Evolutionary conservation across 2,329 filamentous ascomycete genomes (phyloP).

Genomic region (Aspergillus piperis): DNA sequence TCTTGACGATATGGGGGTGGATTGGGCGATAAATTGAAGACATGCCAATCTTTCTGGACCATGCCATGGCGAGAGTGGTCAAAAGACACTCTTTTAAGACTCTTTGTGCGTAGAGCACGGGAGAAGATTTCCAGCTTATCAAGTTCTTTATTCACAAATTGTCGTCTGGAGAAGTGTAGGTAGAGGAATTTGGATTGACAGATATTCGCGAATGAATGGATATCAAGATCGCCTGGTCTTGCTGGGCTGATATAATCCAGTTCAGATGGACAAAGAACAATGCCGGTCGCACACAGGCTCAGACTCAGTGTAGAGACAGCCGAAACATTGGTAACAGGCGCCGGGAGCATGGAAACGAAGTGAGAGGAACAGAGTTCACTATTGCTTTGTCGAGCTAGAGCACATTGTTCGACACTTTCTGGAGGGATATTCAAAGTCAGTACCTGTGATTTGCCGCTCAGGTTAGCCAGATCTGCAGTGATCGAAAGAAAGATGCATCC

Average conservation of each 20-base stretch:
- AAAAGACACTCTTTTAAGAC: constrained; percentile 17
- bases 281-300: constrained; percentile 14
- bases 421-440: constrained; percentile 21
- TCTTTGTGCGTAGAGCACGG: constrained; percentile 13
- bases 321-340: constrained; percentile 18
- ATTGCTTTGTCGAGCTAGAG: constrained; percentile 18
- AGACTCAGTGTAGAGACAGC: constrained; percentile 21
- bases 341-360: constrained; percentile 17
- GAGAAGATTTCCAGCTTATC: constrained; percentile 16
- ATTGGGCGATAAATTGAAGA: constrained; percentile 17
- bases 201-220: constrained; percentile 20
- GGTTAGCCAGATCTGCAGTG: constrained; percentile 22
- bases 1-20: constrained; percentile 21
- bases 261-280: constrained; percentile 20
- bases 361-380: constrained; percentile 15
- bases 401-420: constrained; percentile 17
- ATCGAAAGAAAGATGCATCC: constrained; percentile 23
- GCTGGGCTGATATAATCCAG: constrained; percentile 17
- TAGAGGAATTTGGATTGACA: constrained; percentile 20
- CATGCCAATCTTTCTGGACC: constrained; percentile 19
- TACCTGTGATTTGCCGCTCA: constrained; percentile 17
- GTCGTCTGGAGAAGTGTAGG: constrained; percentile 21
- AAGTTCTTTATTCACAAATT: constrained; percentile 21
- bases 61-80: constrained; percentile 18
- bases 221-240: constrained; percentile 10